Percentiles rank a stretch among this genome's conserved stretches.
Conservation (phyloP, 169 alveolate genomes). For the Fabrea salina region DNA sequence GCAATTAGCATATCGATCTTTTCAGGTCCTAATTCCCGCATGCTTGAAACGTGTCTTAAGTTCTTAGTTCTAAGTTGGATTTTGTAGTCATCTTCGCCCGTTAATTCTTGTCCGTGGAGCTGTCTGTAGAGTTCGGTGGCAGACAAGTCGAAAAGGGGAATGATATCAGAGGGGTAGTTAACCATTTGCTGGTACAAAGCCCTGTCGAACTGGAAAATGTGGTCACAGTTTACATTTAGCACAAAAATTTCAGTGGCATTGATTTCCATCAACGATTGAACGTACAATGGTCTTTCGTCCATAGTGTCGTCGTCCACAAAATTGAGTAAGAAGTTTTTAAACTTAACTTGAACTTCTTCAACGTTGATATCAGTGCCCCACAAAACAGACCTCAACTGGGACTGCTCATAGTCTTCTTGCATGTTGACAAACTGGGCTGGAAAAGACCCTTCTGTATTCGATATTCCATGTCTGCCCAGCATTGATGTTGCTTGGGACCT, state of each 20-base stretch:
- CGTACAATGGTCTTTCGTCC: slow-evolving; percentile 49
- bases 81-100: slow-evolving; percentile 10
- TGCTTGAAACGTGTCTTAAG: slow-evolving; percentile 50
- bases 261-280: slow-evolving; percentile 55
- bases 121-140: slow-evolving; percentile 83
- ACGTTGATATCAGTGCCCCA: slow-evolving; percentile 80
- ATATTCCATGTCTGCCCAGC: neutral
- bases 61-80: slow-evolving; percentile 64
- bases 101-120: slow-evolving; percentile 14
- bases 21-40: slow-evolving; percentile 84
- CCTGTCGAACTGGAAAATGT: slow-evolving; percentile 81
- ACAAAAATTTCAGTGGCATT: slow-evolving; percentile 54
- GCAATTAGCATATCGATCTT: slow-evolving; percentile 89
- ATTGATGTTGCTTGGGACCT: neutral
- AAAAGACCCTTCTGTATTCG: neutral
- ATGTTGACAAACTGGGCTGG: neutral
- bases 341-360: slow-evolving; percentile 52
- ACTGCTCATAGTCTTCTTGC: neutral
- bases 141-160: slow-evolving; percentile 90
- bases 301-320: slow-evolving; percentile 41
- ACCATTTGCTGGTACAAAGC: slow-evolving; percentile 83
- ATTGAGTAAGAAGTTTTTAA: slow-evolving; percentile 59
- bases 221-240: slow-evolving; percentile 84
- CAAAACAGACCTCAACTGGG: slow-evolving; percentile 34
- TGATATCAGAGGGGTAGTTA: slow-evolving; percentile 93